These are phyloP conservation scores for Coemansia sp. DNA, from an alignment of 192 early-diverging fungal genomes.

Conservation along the genomic window DNA sequence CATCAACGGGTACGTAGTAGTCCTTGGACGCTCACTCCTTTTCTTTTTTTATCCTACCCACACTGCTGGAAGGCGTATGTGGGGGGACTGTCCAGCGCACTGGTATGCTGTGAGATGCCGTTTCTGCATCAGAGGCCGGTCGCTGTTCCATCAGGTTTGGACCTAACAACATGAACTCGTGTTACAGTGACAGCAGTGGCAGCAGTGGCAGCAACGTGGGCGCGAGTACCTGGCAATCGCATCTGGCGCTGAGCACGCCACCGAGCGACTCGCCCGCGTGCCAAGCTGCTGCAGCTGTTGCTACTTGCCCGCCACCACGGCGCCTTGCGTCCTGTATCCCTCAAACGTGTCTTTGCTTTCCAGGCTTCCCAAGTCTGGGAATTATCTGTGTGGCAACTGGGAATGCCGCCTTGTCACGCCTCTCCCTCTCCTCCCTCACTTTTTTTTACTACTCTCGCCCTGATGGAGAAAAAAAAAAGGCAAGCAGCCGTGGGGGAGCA, in stretches of 20 bases:
- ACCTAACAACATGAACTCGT: neutral
- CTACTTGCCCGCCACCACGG: neutral
- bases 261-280: neutral
- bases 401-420: slow-evolving; percentile 6
- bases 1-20: neutral
- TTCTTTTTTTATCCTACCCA: neutral
- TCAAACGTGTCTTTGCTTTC: neutral
- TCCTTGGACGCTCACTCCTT: neutral
- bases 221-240: neutral
- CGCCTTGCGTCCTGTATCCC: neutral
- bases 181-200: neutral
- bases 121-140: neutral
- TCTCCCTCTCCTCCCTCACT: neutral
- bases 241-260: neutral
- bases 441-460: neutral
- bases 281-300: neutral
- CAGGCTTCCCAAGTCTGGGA: neutral
- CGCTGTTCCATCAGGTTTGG: neutral
- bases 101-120: neutral
- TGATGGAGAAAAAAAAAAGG: slow-evolving; percentile 2
- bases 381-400: neutral
- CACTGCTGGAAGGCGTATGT: neutral
- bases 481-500: neutral
- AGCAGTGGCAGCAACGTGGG: neutral
- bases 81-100: neutral